Base-by-base conservation (phyloP, 2,329 filamentous ascomycete species). In the Exophiala sideris region DNA sequence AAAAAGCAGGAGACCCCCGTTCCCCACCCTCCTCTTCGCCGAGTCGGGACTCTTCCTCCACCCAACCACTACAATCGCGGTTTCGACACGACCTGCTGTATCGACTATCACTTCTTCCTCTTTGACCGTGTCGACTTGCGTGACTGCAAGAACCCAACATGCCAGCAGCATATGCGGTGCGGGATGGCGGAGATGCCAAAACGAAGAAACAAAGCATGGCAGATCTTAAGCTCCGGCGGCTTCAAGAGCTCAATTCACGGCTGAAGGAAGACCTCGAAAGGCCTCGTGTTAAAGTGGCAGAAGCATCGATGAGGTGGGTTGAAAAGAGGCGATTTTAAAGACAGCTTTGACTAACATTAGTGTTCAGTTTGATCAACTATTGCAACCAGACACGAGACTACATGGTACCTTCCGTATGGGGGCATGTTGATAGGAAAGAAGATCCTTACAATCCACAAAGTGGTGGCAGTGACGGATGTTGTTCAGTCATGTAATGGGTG, bases 171-270 rank as follows among this genome's bases (percentile, higher is more conserved):
- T 87, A 86, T 73, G 83, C 86, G 70, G 78, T 85, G 65, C 82
- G 83, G 71, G 79, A 79, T 57, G 83, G 81, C 63, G 82, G 82
- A 64, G 82, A 84, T 69, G 77, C 68, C 54, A 84, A 82, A 81
- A 95, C 91, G 79, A 97, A 95, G 79, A 96, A 96, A 81, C 94
- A 97, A 78, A 96, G 90, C 71, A 97, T 99, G 89, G 92, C 92
- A 65, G 94, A 99, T 73, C 83, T 99, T 62, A 99, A 99, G 82
- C 84, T 97, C 68, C 87, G 94, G 68, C 88, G 94, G 62, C 81
- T 99, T 74, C 97, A 91, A 58, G 94, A 99, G 78, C 84, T 99
- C 68, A 99, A 97, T 81, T 90, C 90, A 74, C 87, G 94, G 66
- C 78, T 99, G 72, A 89, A 91, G 68, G 94, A 99, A 76, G 94